phyloP scores from a whole-genome alignment of 2,329 filamentous ascomycete genomes.

The Aspergillus quadrilineatus region DNA sequence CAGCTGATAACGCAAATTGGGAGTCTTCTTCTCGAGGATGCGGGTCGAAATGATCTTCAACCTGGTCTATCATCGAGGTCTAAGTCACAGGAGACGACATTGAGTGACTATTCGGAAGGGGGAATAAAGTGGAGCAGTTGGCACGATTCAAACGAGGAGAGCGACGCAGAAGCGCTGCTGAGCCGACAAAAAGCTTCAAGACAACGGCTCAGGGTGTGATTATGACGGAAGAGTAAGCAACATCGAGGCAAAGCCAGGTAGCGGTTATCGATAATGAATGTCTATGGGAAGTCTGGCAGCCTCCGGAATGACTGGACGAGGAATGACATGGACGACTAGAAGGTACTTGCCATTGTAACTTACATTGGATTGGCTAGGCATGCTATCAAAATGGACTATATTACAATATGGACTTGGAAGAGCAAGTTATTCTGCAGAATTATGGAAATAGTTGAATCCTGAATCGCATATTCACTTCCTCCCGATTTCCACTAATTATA shows the following conservation, averaged over 20 bases:
- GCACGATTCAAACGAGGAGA: neutral
- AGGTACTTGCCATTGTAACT: neutral
- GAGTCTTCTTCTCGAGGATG: neutral
- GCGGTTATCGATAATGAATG: neutral
- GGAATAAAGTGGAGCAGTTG: neutral
- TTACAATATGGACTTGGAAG: neutral
- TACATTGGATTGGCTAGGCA: neutral
- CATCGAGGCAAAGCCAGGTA: neutral
- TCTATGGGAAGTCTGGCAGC: neutral
- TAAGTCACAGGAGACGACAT: too few species aligned
- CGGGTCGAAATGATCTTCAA: neutral
- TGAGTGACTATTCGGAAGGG: neutral
- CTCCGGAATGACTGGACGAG: neutral
- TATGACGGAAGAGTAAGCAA: neutral
- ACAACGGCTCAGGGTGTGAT: neutral
- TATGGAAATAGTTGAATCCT: slow-evolving; percentile 7
- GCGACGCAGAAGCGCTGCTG: neutral
- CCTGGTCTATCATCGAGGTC: neutral
- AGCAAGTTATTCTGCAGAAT: neutral
- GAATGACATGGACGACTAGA: neutral
- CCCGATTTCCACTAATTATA: slow-evolving; percentile 13
- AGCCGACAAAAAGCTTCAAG: neutral
- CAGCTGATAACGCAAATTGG: neutral
- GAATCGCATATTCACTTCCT: slow-evolving; percentile 10
- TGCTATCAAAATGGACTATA: neutral